Evolutionary conservation across 2,329 filamentous ascomycete species (phyloP), one percentile per base, ranked within the genome.

Genomic region (Beauveria caledonica): DNA sequence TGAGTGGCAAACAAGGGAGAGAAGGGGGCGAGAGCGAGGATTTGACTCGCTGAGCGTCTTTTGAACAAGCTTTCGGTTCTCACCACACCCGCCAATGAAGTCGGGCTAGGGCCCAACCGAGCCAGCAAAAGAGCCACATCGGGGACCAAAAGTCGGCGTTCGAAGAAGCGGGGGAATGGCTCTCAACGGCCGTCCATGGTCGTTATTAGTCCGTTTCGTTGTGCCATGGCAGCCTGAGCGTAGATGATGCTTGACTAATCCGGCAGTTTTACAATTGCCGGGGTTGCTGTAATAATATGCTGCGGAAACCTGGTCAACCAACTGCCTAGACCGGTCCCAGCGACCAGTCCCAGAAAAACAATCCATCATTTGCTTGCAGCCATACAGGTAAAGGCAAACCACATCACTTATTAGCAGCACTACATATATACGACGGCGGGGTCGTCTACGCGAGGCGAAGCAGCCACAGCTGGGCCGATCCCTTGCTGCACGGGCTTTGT

Each of bases 381-480:
- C 25, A 27, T 27, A 33, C 27, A 29, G 15, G 42, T 5, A 46
- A 23, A 56, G n/a, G 46, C 25, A 23, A 46, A 23, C n/a, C 19
- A 8, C 53, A 23, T 13, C 40, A 33, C 21, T 23, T 44, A 23
- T 46, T 46, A 27, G 40, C 25, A 27, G 25, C 10, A n/a, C n/a
- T n/a, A 23, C 1, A 46, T 42, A 55, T 21, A n/a, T 25, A 7
- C 25, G 9, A 19, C 10, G 25, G 25, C 51, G 13, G 53, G 55
- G 45, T 42, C 45, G 36, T 50, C 42, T 29, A 23, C 33, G 55
- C 33, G 46, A 58, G 45, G 45, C 56, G 46, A 58, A 39, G 56
- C 56, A 50, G 56, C 56, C 56, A 51, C 56, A 50, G 45, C 23
- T 51, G 33, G 46, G n/a, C 29, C 33, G 44, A 51, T 44, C 56